phyloP scores from a whole-genome alignment of 306 rosid genomes.

The Geum urbanum region DNA sequence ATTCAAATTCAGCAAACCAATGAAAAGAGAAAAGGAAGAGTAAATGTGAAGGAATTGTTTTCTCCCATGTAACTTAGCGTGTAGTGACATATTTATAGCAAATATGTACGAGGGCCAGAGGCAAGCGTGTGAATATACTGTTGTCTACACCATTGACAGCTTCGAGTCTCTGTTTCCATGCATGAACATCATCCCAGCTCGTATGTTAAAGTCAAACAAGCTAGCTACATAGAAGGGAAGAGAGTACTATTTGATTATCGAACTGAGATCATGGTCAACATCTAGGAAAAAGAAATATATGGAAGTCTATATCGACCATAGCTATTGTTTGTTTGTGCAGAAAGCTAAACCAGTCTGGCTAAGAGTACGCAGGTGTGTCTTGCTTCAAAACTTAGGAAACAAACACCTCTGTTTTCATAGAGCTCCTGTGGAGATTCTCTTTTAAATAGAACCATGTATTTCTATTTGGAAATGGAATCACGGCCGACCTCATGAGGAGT shows the following conservation, averaged over 20 bases:
- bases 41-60: constrained; percentile 52
- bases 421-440: neutral
- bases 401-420: constrained; percentile 6
- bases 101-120: neutral
- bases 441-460: neutral
- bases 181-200: neutral
- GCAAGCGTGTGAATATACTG: constrained; percentile 11
- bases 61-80: constrained; percentile 58
- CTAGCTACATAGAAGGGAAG: neutral
- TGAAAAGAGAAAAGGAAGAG: constrained; percentile 29
- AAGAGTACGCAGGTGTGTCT: neutral
- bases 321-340: constrained; percentile 15
- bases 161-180: constrained; percentile 3
- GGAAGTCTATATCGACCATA: constrained; percentile 8
- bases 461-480: neutral
- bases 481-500: neutral
- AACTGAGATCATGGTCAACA: neutral
- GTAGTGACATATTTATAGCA: constrained; percentile 27
- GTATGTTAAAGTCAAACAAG: constrained; percentile 1
- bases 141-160: constrained; percentile 6
- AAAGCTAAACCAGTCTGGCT: constrained; percentile 25
- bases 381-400: neutral
- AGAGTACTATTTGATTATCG: neutral
- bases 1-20: constrained; percentile 10
- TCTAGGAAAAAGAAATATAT: neutral